These are phyloP conservation scores for Orbilia blumenaviensis DNA, from an alignment of 2,329 filamentous ascomycete species.

Conservation along the genomic window DNA sequence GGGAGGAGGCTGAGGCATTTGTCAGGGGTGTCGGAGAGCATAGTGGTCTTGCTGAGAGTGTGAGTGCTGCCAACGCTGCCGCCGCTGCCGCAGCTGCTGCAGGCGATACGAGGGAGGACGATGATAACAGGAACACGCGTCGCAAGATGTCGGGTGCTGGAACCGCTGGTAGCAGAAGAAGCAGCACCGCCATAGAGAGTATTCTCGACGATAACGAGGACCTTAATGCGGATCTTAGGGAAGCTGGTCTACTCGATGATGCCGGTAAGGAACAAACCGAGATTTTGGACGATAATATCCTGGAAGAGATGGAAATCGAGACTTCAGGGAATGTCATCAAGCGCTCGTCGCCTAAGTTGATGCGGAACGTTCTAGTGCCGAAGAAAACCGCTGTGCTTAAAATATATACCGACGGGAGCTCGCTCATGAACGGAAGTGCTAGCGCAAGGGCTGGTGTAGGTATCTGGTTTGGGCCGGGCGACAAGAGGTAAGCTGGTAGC, in stretches of 20 bases:
- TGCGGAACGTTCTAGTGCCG: conserved; percentile 53
- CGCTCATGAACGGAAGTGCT: conserved; percentile 68
- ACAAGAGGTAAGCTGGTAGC: conserved; percentile 64
- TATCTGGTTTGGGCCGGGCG: conserved; percentile 70
- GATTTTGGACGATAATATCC: conserved; percentile 49
- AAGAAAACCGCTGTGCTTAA: conserved; percentile 60
- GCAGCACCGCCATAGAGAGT: conserved; percentile 51
- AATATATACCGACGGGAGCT: conserved; percentile 73
- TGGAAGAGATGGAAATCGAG: conserved; percentile 48
- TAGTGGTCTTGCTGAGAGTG: conserved; percentile 59
- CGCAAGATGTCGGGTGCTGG: conserved; percentile 60
- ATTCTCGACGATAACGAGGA: conserved; percentile 48
- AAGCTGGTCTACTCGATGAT: conserved; percentile 45
- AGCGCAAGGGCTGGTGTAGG: conserved; percentile 71
- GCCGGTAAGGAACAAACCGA: conserved; percentile 52
- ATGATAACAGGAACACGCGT: conserved; percentile 67
- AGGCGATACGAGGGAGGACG: conserved; percentile 61
- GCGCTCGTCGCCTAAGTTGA: conserved; percentile 53
- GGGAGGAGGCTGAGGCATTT: conserved; percentile 73
- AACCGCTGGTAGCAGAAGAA: conserved; percentile 37
- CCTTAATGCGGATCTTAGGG: conserved; percentile 39
- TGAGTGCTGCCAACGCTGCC: conserved; percentile 47
- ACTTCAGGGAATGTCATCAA: conserved; percentile 52
- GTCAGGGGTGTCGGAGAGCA: conserved; percentile 66
- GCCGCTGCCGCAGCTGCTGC: conserved; percentile 18